Evolutionary conservation across 306 rosid genomes (phyloP).

Genomic region (Castanospermum australe): DNA sequence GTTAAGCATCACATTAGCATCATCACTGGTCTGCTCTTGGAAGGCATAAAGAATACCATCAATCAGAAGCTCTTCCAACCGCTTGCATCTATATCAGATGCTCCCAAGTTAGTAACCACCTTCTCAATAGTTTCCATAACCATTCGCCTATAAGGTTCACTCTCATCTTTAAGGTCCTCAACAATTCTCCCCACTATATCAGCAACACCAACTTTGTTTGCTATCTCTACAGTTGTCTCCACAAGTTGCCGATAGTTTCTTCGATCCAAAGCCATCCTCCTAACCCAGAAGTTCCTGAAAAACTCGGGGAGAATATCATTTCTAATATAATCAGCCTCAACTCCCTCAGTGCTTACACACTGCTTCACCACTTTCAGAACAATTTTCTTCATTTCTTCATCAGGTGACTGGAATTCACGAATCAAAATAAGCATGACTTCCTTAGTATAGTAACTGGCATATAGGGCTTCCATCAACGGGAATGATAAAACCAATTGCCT

Average conservation of each 20-base stretch:
- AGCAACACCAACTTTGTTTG: conserved; percentile 78
- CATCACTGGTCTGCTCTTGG: conserved; percentile 90
- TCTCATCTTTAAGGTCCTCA: conserved; percentile 83
- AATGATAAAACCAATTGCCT: conserved; percentile 78
- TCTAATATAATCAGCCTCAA: conserved; percentile 70
- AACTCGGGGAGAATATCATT: conserved; percentile 75
- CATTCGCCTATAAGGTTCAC: conserved; percentile 82
- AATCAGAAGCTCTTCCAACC: conserved; percentile 78
- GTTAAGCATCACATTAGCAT: conserved; percentile 82
- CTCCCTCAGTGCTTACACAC: conserved; percentile 84
- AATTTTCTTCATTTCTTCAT: conserved; percentile 85
- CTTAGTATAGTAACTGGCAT: conserved; percentile 78
- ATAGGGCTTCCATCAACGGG: conserved; percentile 77
- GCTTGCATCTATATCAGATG: conserved; percentile 73
- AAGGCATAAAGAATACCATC: conserved; percentile 84
- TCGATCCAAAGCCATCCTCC: conserved; percentile 84
- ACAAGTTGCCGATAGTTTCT: conserved; percentile 74
- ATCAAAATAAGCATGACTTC: conserved; percentile 76
- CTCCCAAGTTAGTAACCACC: conserved; percentile 73
- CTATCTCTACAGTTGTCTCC: conserved; percentile 80
- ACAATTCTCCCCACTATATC: conserved; percentile 74
- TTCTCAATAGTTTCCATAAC: conserved; percentile 86
- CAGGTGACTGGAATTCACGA: conserved; percentile 81
- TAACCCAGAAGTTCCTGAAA: conserved; percentile 74
- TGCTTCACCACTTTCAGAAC: conserved; percentile 81